Evolutionary conservation across 1,284 basidiomycete species (phyloP).

Genomic region (Trametes hirsuta): DNA sequence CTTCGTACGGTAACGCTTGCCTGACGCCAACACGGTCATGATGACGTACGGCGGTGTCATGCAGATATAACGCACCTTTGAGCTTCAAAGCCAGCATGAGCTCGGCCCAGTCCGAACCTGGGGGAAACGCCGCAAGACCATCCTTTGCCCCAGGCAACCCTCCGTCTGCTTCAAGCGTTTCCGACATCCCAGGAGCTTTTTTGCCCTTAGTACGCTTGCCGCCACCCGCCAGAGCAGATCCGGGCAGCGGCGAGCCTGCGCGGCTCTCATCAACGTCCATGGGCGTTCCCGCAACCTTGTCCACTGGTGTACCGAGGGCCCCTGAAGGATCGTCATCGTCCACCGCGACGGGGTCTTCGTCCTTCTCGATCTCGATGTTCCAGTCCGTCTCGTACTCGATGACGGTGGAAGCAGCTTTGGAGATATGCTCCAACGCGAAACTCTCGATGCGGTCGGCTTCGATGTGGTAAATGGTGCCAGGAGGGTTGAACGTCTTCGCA

Average conservation of each 20-base stretch:
- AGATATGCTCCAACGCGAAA: constrained; percentile 73
- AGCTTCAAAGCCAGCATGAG: constrained; percentile 72
- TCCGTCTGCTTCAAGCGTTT: constrained; percentile 67
- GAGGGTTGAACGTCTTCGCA: constrained; percentile 75
- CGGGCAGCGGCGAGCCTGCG: constrained; percentile 34
- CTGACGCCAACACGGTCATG: constrained; percentile 39
- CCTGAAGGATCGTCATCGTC: constrained; percentile 30
- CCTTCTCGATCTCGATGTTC: constrained; percentile 79
- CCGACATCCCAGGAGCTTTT: constrained; percentile 44
- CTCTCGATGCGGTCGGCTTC: constrained; percentile 72
- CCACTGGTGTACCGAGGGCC: constrained; percentile 14
- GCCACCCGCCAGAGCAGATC: constrained; percentile 24
- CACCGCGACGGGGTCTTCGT: constrained; percentile 59
- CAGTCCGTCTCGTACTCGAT: constrained; percentile 82
- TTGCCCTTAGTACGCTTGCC: constrained; percentile 25
- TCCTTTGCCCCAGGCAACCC: constrained; percentile 74
- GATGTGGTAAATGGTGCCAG: constrained; percentile 68
- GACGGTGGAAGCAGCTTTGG: constrained; percentile 67
- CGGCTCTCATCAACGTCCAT: constrained; percentile 37
- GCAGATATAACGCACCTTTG: constrained; percentile 50
- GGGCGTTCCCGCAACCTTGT: constrained; percentile 25
- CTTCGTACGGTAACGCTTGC: constrained; percentile 77
- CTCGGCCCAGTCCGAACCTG: constrained; percentile 67
- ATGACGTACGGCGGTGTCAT: background rate
- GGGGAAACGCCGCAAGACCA: constrained; percentile 70